A percentile compares a stretch with the other conserved stretches of the same genome.
Conservation (phyloP, 768 basidiomycete genomes). For the Mycena galopus region DNA sequence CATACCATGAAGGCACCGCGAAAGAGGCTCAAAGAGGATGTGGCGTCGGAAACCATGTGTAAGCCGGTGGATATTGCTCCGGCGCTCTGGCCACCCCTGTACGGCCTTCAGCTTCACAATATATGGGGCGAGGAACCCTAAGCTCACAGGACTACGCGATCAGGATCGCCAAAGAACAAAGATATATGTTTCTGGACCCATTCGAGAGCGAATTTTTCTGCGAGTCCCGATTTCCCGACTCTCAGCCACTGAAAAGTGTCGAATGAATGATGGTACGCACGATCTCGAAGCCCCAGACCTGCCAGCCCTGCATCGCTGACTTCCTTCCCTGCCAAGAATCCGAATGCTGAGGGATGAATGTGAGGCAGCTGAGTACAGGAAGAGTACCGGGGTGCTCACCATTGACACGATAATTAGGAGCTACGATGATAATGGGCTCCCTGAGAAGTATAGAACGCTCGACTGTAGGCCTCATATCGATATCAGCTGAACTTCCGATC, state of each 20-base stretch:
- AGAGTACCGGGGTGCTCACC: neutral
- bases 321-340: constrained; percentile 10
- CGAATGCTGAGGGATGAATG: neutral
- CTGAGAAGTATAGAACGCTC: constrained; percentile 44
- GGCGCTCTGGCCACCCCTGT: constrained; percentile 22
- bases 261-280: neutral
- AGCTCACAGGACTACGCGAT: constrained; percentile 57
- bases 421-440: constrained; percentile 39
- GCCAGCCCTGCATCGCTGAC: constrained; percentile 2
- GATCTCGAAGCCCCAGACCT: constrained; percentile 18
- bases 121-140: neutral
- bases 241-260: no score
- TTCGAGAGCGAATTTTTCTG: constrained; percentile 43
- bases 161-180: constrained; percentile 68
- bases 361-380: neutral
- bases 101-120: neutral
- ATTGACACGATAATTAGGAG: neutral
- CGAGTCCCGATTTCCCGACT: no score
- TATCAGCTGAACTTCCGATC: constrained; percentile 40
- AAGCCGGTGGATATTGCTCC: constrained; percentile 11
- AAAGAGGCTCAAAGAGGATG: constrained; percentile 8
- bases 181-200: constrained; percentile 71
- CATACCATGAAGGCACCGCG: constrained; percentile 20
- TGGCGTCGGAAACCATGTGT: constrained; percentile 3
- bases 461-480: constrained; percentile 43